Percentiles rank a stretch among this genome's conserved stretches.
phyloP scores from a whole-genome alignment of 352 stramenopile genomes.

The Pythium myriotylum region DNA sequence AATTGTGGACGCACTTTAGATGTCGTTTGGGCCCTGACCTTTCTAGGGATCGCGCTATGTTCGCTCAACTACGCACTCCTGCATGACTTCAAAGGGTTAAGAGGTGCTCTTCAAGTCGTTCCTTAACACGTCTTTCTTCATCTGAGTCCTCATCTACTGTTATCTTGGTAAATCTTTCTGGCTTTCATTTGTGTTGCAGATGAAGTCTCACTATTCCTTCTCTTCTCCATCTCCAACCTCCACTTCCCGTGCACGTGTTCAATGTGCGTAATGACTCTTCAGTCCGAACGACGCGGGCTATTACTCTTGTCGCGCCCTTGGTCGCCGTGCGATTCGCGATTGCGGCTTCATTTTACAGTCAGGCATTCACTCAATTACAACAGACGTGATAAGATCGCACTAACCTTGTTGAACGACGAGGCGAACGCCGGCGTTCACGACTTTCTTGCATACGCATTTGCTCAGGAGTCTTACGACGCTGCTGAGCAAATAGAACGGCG shows the following conservation, averaged over 20 bases:
- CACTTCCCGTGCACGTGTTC: neutral
- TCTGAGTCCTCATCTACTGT: conserved; percentile 21
- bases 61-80: neutral
- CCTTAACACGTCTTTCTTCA: conserved; percentile 15
- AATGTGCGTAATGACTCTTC: no score
- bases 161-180: conserved; percentile 45
- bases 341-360: conserved; percentile 9
- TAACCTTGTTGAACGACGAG: conserved; percentile 31
- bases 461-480: conserved; percentile 75
- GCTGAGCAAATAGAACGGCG: conserved; percentile 76
- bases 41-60: neutral
- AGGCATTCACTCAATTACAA: neutral
- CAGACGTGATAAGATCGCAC: neutral
- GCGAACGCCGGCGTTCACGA: conserved; percentile 15
- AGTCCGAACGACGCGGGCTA: conserved; percentile 7
- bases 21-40: no score
- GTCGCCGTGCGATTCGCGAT: conserved; percentile 6
- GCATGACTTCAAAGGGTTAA: no score
- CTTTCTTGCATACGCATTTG: conserved; percentile 56
- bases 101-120: conserved; percentile 8
- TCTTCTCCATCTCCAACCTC: neutral
- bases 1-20: neutral
- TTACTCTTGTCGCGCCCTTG: conserved; percentile 7
- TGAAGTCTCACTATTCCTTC: neutral
- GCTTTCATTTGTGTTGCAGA: no score